Base-by-base conservation (phyloP, 2,329 filamentous ascomycete species). In the Alternaria ventricosa region DNA sequence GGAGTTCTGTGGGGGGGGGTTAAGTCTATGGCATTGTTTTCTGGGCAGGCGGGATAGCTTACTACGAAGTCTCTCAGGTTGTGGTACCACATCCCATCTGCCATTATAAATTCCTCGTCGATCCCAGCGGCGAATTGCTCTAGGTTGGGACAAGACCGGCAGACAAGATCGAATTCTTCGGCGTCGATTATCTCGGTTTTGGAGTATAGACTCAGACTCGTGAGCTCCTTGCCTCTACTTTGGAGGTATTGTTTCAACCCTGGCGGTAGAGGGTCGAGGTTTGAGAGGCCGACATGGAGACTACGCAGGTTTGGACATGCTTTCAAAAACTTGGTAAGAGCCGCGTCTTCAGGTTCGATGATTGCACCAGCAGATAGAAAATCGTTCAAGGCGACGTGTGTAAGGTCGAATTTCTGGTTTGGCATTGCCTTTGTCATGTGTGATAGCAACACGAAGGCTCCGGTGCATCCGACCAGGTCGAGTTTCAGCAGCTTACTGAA, bases 1-100 rank as follows among this genome's bases (percentile, higher is more conserved):
- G 8, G 33, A 36, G 33, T 36, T 2, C 15, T n/a, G 33, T 36
- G 8, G 15, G 15, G 15, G 15, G 33, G 4, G 7, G 20, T 22
- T 36, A 4, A n/a, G 3, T n/a, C 9, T 36, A 3, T 8, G 7
- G 2, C 1, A n/a, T n/a, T 0, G 7, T n/a, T 1, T 9, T 1
- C n/a, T n/a, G 6, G 15, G 1, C 1, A 15, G 7, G 2, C 15
- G 15, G 13, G n/a, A n/a, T 0, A 7, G 4, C 33, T 36, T 36
- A 36, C 33, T 36, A 36, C 33, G 8, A 36, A 36, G 33, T 36
- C 33, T 5, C 15, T n/a, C 15, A 36, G 15, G 33, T 36, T 36
- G 7, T n/a, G 13, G 15, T 36, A 36, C 33, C 33, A 36, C 15
- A 36, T 1, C 33, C 30, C 13, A 15, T 36, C 33, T n/a, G 33